Conservation (phyloP, 1,284 basidiomycete species). For the Bondarzewia mesenterica region DNA sequence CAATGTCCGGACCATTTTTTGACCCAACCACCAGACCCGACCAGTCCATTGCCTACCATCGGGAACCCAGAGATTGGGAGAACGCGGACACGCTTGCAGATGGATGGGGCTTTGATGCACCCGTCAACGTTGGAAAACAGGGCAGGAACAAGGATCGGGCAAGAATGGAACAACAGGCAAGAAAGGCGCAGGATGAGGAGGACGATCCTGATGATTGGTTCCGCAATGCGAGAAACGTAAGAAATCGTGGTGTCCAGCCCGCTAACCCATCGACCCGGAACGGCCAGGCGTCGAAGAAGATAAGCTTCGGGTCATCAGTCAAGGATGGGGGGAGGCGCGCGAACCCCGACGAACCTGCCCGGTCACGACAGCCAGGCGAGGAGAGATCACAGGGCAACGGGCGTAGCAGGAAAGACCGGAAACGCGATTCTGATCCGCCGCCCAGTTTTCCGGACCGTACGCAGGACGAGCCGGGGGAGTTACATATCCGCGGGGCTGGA, state of each 20-base stretch:
- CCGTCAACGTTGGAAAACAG: constrained; percentile 56
- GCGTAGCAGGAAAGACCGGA: neutral
- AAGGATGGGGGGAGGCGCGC: neutral
- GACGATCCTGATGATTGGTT: constrained; percentile 59
- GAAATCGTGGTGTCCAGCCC: constrained; percentile 16
- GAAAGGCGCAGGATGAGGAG: constrained; percentile 41
- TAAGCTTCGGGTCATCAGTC: constrained; percentile 28
- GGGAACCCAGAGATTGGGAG: constrained; percentile 29
- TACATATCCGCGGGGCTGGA: constrained; percentile 5
- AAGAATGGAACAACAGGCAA: constrained; percentile 41
- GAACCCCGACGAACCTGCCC: neutral
- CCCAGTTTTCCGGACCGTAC: neutral
- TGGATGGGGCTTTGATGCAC: constrained; percentile 36
- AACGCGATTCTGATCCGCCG: neutral
- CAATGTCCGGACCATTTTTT: constrained; percentile 68
- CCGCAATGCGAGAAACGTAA: constrained; percentile 21
- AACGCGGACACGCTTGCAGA: constrained; percentile 24
- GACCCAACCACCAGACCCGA: constrained; percentile 27
- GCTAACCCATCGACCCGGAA: constrained; percentile 1
- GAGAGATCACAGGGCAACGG: neutral
- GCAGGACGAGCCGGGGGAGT: constrained; percentile 1
- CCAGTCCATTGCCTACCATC: constrained; percentile 17
- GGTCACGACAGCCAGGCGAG: neutral
- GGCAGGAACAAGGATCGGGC: constrained; percentile 52
- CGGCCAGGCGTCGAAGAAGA: constrained; percentile 19